Evolutionary conservation across 2,329 filamentous ascomycete genomes (phyloP), one percentile per base, ranked within the genome.

Genomic region (Pseudogymnoascus sp.): DNA sequence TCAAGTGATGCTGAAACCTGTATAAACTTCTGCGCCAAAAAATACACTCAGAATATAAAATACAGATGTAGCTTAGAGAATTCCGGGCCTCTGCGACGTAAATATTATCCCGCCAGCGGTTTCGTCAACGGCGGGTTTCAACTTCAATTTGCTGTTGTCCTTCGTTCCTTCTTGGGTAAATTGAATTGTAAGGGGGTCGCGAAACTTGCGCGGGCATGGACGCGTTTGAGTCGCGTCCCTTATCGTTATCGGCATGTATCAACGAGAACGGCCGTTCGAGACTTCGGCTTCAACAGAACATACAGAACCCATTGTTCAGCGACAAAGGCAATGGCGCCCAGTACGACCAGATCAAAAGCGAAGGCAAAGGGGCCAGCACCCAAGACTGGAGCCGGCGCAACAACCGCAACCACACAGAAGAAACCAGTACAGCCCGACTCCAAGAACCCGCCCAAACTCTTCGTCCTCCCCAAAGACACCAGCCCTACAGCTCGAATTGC

Each of bases 381-480:
- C 5, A 72, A 72, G 59, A 42, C 67, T 26, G 62, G 64, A 4
- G 56, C 62, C n/a, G 66, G 63, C 62, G 53, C 61, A 10, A 69
- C 73, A 46, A 70, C 70, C 7, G 60, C 69, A 9, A 62, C 70
- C 10, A 42, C 71, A 1, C 65, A 66, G 62, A 74, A 74, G 68
- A 59, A 68, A 40, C 70, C 68, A 69, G 68, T 74, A 56, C 65
- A 60, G 17, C 64, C 70, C 15, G 70, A 72, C 60, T 70, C 69
- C 13, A 29, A 74, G 23, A 81, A 77, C 42, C 77, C 82, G 9
- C 79, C 81, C 2, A 81, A 80, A 62, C 72, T 89, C 59, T 86
- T 89, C 72, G 79, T 89, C 64, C 75, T 89, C 5, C 87, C 86
- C 13, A 78, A 77, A n/a, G 76, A 77, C 65, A 79, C 82, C 13